phyloP scores from a whole-genome alignment of 441 rosid species.

The Adansonia rubrostipa region DNA sequence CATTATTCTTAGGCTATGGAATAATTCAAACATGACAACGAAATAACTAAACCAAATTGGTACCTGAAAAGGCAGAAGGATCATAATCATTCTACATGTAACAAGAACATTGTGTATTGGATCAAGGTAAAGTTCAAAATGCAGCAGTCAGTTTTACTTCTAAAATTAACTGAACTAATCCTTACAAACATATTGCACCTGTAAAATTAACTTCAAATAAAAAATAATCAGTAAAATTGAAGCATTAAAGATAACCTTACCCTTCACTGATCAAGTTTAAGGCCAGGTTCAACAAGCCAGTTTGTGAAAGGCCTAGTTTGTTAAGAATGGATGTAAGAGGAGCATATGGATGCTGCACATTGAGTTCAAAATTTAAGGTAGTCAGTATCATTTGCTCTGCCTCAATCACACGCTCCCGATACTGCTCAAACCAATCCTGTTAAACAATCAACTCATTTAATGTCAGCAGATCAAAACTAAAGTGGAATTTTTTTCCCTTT shows the following conservation, averaged over 20 bases:
- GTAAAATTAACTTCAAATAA: slow-evolving; percentile 24
- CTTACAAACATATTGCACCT: slow-evolving; percentile 28
- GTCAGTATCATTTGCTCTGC: slow-evolving; percentile 83
- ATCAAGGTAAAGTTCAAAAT: slow-evolving; percentile 28
- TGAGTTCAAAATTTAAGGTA: slow-evolving; percentile 77
- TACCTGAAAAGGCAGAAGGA: slow-evolving; percentile 39
- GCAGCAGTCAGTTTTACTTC: slow-evolving; percentile 22
- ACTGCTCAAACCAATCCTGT: slow-evolving; percentile 87
- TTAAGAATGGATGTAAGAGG: slow-evolving; percentile 64
- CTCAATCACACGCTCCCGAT: slow-evolving; percentile 66
- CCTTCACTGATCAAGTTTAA: slow-evolving; percentile 80
- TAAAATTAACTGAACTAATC: slow-evolving; percentile 31
- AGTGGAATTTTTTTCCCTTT: not conserved
- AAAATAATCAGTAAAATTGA: slow-evolving; percentile 5
- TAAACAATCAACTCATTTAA: slow-evolving; percentile 30
- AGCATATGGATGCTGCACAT: slow-evolving; percentile 74
- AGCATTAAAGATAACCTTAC: slow-evolving; percentile 46
- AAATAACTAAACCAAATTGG: slow-evolving; percentile 30
- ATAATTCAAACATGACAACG: slow-evolving; percentile 27
- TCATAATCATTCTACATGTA: slow-evolving; percentile 26
- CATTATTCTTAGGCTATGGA: slow-evolving; percentile 28
- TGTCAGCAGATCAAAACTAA: slow-evolving; percentile 18
- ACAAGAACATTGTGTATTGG: slow-evolving; percentile 19
- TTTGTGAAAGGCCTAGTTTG: slow-evolving; percentile 74
- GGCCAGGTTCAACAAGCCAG: slow-evolving; percentile 74